These are phyloP conservation scores for Cutaneotrichosporon cutaneum DNA, from an alignment of 1,284 basidiomycete species.

Conservation along the genomic window DNA sequence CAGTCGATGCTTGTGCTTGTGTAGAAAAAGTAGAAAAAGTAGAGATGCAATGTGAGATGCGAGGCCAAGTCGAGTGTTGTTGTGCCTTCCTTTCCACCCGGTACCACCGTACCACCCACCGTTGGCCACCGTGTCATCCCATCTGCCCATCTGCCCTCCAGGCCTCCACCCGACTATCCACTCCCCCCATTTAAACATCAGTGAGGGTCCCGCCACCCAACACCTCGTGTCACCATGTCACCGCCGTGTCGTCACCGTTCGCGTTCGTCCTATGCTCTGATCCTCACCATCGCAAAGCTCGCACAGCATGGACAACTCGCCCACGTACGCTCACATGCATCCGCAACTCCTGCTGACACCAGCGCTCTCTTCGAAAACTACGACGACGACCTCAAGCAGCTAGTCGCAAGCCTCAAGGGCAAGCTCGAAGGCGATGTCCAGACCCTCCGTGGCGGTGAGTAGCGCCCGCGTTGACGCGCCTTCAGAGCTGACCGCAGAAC, in stretches of 20 bases:
- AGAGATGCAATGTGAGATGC: background rate
- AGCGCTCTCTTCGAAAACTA: conserved; percentile 54
- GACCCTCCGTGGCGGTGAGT: conserved; percentile 50
- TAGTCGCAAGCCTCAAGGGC: conserved; percentile 43
- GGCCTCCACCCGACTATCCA: too few relatives aligned
- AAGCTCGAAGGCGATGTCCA: conserved; percentile 52
- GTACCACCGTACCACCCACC: too few relatives aligned
- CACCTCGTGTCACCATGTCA: too few relatives aligned
- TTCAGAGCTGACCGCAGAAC: conserved; percentile 59
- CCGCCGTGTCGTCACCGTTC: background rate
- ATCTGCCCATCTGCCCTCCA: too few relatives aligned
- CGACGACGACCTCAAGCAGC: conserved; percentile 53
- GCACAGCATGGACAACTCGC: conserved; percentile 52
- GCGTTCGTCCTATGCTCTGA: background rate
- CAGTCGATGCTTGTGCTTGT: background rate
- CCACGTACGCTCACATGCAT: conserved; percentile 42
- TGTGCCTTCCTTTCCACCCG: background rate
- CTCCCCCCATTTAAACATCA: background rate
- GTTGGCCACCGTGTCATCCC: background rate
- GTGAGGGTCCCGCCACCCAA: background rate
- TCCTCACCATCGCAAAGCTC: conserved; percentile 1
- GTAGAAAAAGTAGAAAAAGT: too few relatives aligned
- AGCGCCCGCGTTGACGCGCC: background rate
- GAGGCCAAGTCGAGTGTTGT: background rate
- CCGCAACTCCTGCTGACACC: conserved; percentile 1